These are phyloP conservation scores for Dictyostelium discoideum DNA, from an alignment of 78 protist genomes.

Conservation along the genomic window DNA sequence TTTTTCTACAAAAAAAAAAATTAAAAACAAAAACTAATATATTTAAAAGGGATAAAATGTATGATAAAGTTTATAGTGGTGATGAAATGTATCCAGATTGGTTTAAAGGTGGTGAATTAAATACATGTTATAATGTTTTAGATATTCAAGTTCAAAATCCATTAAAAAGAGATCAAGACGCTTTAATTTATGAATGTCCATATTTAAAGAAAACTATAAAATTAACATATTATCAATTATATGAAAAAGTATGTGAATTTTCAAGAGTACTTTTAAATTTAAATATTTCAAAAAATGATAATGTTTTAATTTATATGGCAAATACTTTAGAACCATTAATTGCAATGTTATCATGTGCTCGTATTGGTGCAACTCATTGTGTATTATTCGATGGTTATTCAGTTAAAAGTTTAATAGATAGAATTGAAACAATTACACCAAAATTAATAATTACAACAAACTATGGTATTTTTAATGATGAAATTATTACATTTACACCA, in stretches of 20 bases:
- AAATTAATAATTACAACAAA: background rate
- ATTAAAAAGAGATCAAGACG: background rate
- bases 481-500: background rate
- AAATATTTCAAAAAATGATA: conserved; percentile 88
- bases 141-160: conserved; percentile 50
- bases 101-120: conserved; percentile 87
- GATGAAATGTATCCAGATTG: conserved; percentile 42
- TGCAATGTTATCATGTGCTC: conserved; percentile 96
- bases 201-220: conserved; percentile 36
- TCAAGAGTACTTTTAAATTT: conserved; percentile 82
- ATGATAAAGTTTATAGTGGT: background rate
- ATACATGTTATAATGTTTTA: conserved; percentile 83
- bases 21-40: no score
- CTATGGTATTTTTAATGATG: background rate
- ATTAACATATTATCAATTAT: background rate
- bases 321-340: conserved; percentile 71
- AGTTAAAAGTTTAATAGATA: no score
- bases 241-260: conserved; percentile 69
- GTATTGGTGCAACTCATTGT: conserved; percentile 93
- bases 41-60: background rate
- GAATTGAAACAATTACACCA: background rate
- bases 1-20: background rate
- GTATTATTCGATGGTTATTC: background rate
- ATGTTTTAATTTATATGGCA: conserved; percentile 92
- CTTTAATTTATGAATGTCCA: conserved; percentile 36